Evolutionary conservation across 768 basidiomycete genomes (phyloP).

Genomic region (Kwoniella bestiolae): DNA sequence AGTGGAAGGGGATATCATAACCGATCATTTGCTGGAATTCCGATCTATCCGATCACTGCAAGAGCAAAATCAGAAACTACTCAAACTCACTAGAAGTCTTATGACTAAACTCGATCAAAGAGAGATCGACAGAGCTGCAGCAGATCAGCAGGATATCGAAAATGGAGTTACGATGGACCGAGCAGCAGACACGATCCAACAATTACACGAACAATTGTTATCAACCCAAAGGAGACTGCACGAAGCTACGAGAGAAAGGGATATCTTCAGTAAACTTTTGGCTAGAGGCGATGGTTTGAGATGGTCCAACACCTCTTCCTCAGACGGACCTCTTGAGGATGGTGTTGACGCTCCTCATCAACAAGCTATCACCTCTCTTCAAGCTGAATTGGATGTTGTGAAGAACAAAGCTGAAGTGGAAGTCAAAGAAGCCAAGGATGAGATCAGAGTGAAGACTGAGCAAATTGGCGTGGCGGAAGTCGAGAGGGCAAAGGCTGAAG

Average conservation of each 20-base stretch:
- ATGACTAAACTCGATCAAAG: slow-evolving; percentile 82
- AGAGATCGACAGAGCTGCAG: slow-evolving; percentile 60
- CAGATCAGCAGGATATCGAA: slow-evolving; percentile 41
- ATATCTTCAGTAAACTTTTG: slow-evolving; percentile 78
- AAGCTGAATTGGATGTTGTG: slow-evolving; percentile 79
- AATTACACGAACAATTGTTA: slow-evolving; percentile 71
- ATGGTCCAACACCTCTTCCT: slow-evolving; percentile 19
- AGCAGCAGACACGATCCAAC: slow-evolving; percentile 83
- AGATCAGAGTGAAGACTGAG: slow-evolving; percentile 67
- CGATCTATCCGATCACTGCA: slow-evolving; percentile 78
- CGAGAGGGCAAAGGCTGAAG: slow-evolving; percentile 78
- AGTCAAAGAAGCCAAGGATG: slow-evolving; percentile 71
- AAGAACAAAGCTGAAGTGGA: slow-evolving; percentile 80
- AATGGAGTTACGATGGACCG: slow-evolving; percentile 73
- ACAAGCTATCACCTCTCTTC: slow-evolving; percentile 66
- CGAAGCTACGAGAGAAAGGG: slow-evolving; percentile 82
- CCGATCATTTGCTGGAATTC: slow-evolving; percentile 86
- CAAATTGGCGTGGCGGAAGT: slow-evolving; percentile 71
- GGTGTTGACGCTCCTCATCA: slow-evolving; percentile 27
- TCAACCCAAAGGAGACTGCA: slow-evolving; percentile 78
- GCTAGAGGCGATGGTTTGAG: slow-evolving; percentile 60
- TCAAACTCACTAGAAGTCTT: slow-evolving; percentile 80
- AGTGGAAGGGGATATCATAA: slow-evolving; percentile 72
- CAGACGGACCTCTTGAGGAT: slow-evolving; percentile 31
- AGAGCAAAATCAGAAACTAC: slow-evolving; percentile 84